These are phyloP conservation scores for Suillus placidus DNA, from an alignment of 768 basidiomycete species.

Conservation along the genomic window DNA sequence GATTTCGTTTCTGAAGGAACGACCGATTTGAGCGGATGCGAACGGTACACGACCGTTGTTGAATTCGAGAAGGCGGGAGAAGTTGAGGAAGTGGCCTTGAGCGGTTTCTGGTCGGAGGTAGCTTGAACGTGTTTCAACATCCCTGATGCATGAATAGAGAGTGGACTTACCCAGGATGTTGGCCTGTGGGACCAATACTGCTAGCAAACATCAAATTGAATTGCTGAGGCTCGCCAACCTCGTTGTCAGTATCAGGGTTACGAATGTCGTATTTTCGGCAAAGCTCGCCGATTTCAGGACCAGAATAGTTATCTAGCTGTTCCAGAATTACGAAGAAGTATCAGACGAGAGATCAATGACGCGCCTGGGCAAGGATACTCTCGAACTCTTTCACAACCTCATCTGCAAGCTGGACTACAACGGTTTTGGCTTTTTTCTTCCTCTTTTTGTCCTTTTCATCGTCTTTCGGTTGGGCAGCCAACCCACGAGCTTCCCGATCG, in stretches of 20 bases:
- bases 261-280: conserved; percentile 77
- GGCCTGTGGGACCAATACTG: conserved; percentile 96
- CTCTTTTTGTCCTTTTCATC: conserved; percentile 45
- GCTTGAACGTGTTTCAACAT: conserved; percentile 40
- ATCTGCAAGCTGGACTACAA: conserved; percentile 75
- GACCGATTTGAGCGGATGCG: conserved; percentile 95
- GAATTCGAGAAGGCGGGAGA: conserved; percentile 94
- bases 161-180: conserved; percentile 79
- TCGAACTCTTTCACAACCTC: conserved; percentile 78
- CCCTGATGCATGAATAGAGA: not conserved
- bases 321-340: not conserved
- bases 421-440: conserved; percentile 70
- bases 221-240: conserved; percentile 88
- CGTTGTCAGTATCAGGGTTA: conserved; percentile 93
- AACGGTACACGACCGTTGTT: conserved; percentile 97
- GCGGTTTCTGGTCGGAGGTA: conserved; percentile 98
- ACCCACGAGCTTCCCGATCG: conserved; percentile 86
- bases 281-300: conserved; percentile 85
- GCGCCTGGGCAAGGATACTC: conserved; percentile 81
- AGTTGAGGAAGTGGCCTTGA: conserved; percentile 99
- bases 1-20: conserved; percentile 97
- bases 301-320: conserved; percentile 81
- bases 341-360: conserved; percentile 24
- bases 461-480: conserved; percentile 72
- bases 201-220: conserved; percentile 99